phyloP scores from a whole-genome alignment of 2,329 filamentous ascomycete genomes.

The Bipolaris oryzae region DNA sequence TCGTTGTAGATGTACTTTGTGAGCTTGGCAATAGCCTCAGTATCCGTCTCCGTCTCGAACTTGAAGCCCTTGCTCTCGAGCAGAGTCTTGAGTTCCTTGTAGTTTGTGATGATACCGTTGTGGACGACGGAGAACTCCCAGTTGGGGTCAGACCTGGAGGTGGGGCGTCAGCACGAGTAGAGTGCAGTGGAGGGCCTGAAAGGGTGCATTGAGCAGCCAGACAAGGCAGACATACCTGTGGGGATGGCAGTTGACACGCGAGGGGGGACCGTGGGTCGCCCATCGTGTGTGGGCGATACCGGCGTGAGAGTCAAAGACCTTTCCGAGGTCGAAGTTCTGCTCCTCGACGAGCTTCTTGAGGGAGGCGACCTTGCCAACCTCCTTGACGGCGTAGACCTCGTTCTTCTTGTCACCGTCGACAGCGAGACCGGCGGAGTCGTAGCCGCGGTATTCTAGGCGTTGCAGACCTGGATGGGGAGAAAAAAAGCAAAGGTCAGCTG shows the following conservation, averaged over 20 bases:
- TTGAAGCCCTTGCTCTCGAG: conserved; percentile 93
- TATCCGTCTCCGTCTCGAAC: conserved; percentile 99
- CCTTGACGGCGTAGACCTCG: conserved; percentile 96
- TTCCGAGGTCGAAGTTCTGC: conserved; percentile 80
- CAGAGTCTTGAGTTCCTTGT: conserved; percentile 97
- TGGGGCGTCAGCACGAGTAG: conserved; percentile 25
- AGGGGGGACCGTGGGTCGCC: conserved; percentile 96
- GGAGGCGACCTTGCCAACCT: conserved; percentile 98
- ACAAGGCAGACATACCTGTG: conserved; percentile 74
- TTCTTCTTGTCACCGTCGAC: conserved; percentile 99
- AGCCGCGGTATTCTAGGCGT: conserved; percentile 96
- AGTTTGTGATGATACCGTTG: conserved; percentile 99
- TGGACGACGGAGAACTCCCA: conserved; percentile 98
- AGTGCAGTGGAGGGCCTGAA: background rate
- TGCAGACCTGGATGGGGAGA: conserved; percentile 70
- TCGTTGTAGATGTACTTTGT: conserved; percentile 97
- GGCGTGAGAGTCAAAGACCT: conserved; percentile 96
- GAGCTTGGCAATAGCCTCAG: conserved; percentile 98
- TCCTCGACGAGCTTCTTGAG: conserved; percentile 90
- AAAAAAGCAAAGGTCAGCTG: conserved; percentile 33
- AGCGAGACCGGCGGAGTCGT: conserved; percentile 95
- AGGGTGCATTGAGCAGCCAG: conserved; percentile 1
- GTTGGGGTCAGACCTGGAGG: conserved; percentile 80
- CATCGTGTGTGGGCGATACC: conserved; percentile 99
- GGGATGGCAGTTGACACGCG: conserved; percentile 95